These are phyloP conservation scores for Lasiodiplodia theobromae DNA, from an alignment of 2,329 filamentous ascomycete species.

Conservation along the genomic window DNA sequence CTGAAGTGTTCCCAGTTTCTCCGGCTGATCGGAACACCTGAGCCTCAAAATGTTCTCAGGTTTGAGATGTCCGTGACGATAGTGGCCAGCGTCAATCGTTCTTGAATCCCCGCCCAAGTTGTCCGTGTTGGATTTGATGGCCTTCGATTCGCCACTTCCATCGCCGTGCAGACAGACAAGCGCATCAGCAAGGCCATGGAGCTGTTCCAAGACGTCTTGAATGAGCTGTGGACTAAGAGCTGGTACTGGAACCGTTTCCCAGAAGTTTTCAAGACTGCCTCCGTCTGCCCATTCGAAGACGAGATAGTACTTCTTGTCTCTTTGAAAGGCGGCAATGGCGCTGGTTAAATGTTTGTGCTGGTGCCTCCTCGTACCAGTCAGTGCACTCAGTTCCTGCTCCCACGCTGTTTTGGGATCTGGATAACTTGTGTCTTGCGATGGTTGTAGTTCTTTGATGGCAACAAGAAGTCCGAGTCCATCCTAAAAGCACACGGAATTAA, in stretches of 20 bases:
- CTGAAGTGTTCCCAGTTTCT: background rate
- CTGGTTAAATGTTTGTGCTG: conserved; percentile 18
- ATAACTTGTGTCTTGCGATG: conserved; percentile 2
- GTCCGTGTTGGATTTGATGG: too few relatives aligned
- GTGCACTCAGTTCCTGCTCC: conserved; percentile 27
- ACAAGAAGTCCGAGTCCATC: conserved; percentile 22
- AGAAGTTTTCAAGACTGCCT: conserved; percentile 35
- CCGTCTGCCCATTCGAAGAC: conserved; percentile 38
- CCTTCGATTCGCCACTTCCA: too few relatives aligned
- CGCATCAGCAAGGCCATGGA: background rate
- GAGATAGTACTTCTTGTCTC: conserved; percentile 32
- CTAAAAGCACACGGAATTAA: background rate
- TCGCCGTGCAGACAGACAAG: background rate
- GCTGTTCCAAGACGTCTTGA: background rate
- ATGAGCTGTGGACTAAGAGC: background rate
- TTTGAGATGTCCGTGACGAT: background rate
- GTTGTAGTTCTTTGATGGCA: conserved; percentile 31
- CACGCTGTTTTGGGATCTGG: conserved; percentile 24
- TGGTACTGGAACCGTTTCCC: conserved; percentile 29
- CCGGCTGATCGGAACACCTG: background rate
- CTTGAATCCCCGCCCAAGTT: too few relatives aligned
- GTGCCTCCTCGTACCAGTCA: conserved; percentile 7
- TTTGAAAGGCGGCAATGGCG: conserved; percentile 18
- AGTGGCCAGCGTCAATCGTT: background rate
- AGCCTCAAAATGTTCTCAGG: background rate